Evolutionary conservation across 768 basidiomycete species (phyloP).

Genomic region (Fomitopsis serialis): DNA sequence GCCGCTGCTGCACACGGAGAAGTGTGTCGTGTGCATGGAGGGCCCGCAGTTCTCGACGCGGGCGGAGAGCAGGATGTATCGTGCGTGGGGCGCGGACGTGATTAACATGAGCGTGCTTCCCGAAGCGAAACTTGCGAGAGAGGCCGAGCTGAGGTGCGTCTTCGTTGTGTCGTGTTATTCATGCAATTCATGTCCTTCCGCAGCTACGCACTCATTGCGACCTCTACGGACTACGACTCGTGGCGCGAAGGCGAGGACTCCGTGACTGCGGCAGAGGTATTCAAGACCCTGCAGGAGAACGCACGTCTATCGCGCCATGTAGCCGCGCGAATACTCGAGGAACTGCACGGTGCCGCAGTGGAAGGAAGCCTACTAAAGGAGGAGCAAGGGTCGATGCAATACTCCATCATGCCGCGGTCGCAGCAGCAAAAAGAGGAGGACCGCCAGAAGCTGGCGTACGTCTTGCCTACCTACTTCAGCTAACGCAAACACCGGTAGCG

Average conservation of each 20-base stretch:
- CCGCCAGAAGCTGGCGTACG: slow-evolving; percentile 61
- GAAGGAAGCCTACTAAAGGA: slow-evolving; percentile 55
- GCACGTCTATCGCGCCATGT: slow-evolving; percentile 82
- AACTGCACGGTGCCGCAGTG: slow-evolving; percentile 54
- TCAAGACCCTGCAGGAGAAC: slow-evolving; percentile 83
- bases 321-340: slow-evolving; percentile 62
- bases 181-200: neutral
- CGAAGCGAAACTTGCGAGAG: slow-evolving; percentile 94
- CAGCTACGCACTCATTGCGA: slow-evolving; percentile 90
- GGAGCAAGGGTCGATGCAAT: slow-evolving; percentile 79
- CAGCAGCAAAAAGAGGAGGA: slow-evolving; percentile 53
- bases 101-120: slow-evolving; percentile 98
- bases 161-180: neutral
- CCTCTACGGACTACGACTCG: slow-evolving; percentile 92
- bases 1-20: slow-evolving; percentile 72
- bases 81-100: slow-evolving; percentile 86
- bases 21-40: slow-evolving; percentile 94
- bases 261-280: slow-evolving; percentile 88
- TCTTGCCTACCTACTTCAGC: slow-evolving; percentile 74
- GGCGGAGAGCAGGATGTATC: slow-evolving; percentile 93
- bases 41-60: slow-evolving; percentile 98
- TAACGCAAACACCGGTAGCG: no score
- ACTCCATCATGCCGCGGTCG: slow-evolving; percentile 73
- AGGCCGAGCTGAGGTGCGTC: slow-evolving; percentile 83
- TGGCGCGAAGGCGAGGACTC: slow-evolving; percentile 79